phyloP scores from a whole-genome alignment of 352 stramenopile species.

The Labyrinthula sp. region DNA sequence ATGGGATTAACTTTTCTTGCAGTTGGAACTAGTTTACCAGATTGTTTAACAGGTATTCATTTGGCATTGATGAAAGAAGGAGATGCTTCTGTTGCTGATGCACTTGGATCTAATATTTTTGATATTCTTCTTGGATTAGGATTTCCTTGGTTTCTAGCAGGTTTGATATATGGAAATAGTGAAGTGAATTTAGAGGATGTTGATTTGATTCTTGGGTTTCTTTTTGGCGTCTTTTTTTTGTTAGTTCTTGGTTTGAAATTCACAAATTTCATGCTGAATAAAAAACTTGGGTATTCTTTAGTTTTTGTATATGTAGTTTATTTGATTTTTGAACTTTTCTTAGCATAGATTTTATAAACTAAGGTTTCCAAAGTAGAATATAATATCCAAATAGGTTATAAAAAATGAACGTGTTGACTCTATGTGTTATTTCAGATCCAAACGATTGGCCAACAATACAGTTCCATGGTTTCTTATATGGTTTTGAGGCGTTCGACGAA shows the following conservation, averaged over 20 bases:
- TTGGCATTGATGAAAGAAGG: conserved; percentile 37
- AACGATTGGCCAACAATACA: too few species aligned
- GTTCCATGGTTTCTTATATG: too few species aligned
- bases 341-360: too few species aligned
- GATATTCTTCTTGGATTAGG: conserved; percentile 51
- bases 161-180: conserved; percentile 4
- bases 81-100: conserved; percentile 50
- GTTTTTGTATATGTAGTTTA: conserved; percentile 25
- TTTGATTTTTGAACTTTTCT: conserved; percentile 25
- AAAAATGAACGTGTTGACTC: too few species aligned
- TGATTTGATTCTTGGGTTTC: conserved; percentile 8
- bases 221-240: conserved; percentile 14
- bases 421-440: too few species aligned
- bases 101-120: conserved; percentile 53
- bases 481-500: too few species aligned
- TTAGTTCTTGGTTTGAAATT: conserved; percentile 2
- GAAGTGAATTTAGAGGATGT: conserved; percentile 12
- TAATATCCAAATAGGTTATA: too few species aligned
- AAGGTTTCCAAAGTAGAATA: too few species aligned
- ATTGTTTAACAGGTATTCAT: conserved; percentile 35
- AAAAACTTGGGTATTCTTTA: conserved; percentile 9
- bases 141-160: conserved; percentile 43
- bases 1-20: conserved; percentile 37
- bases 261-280: conserved; percentile 2
- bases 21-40: conserved; percentile 36